These are phyloP conservation scores for Viridothelium virens DNA, from an alignment of 495 filamentous ascomycete species.

Conservation along the genomic window DNA sequence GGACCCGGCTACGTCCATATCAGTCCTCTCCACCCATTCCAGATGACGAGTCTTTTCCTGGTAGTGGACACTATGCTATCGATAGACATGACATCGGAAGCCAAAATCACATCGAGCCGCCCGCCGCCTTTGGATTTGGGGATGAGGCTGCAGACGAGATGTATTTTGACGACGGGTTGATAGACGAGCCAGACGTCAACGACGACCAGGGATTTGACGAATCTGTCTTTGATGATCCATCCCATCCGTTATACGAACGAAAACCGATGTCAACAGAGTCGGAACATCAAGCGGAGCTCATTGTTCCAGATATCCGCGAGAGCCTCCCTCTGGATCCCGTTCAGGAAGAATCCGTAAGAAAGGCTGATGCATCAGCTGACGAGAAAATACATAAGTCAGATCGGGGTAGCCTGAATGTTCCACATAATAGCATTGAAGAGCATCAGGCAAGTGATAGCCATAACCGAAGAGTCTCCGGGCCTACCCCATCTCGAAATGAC, in stretches of 20 bases:
- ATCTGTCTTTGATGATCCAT: constrained; percentile 31
- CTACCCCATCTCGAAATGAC: constrained; percentile 13
- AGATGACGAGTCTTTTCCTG: not conserved
- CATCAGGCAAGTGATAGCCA: not conserved
- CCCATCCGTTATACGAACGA: constrained; percentile 23
- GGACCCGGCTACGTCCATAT: not conserved
- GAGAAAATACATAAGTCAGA: not conserved
- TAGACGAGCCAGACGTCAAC: constrained; percentile 25
- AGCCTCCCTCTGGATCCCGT: constrained; percentile 17
- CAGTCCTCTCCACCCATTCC: not conserved
- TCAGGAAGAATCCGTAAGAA: not conserved
- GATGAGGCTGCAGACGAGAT: constrained; percentile 25
- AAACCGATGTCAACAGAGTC: constrained; percentile 5
- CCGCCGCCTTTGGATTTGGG: not conserved
- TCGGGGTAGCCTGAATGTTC: not conserved
- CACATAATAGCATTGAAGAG: constrained; percentile 10
- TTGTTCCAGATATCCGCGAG: constrained; percentile 9
- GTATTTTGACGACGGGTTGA: constrained; percentile 35
- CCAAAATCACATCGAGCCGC: not conserved
- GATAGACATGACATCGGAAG: not conserved
- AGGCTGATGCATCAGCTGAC: not conserved
- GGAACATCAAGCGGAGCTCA: constrained; percentile 13
- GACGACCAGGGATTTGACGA: constrained; percentile 29
- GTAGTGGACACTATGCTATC: not conserved
- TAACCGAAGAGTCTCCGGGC: not conserved